Conservation (phyloP, 2,329 filamentous ascomycete genomes). For the Diaporthe batatas region DNA sequence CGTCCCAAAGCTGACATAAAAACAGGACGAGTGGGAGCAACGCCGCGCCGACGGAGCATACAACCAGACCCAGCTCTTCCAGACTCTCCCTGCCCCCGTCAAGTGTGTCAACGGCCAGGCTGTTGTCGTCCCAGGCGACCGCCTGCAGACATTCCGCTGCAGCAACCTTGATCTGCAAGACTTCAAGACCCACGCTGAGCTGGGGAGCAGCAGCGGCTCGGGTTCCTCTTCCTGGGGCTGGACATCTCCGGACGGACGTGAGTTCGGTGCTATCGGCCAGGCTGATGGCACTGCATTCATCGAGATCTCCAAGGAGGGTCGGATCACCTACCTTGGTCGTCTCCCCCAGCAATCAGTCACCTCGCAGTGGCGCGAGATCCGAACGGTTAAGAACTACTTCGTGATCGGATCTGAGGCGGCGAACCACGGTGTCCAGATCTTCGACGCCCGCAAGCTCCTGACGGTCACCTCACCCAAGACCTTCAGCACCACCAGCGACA, state of each 20-base stretch:
- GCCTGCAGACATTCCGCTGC: slow-evolving; percentile 62
- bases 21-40: slow-evolving; percentile 20
- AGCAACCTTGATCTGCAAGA: slow-evolving; percentile 67
- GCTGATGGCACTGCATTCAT: slow-evolving; percentile 63
- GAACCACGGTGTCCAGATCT: slow-evolving; percentile 71
- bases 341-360: slow-evolving; percentile 53
- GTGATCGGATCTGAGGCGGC: slow-evolving; percentile 58
- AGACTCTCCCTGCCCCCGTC: slow-evolving; percentile 17
- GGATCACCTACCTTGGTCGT: slow-evolving; percentile 60
- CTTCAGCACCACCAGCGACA: slow-evolving; percentile 52
- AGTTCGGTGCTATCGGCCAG: slow-evolving; percentile 63
- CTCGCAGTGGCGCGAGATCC: slow-evolving; percentile 57
- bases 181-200: slow-evolving; percentile 65
- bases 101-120: slow-evolving; percentile 32
- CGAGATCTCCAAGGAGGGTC: slow-evolving; percentile 60
- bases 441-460: slow-evolving; percentile 69
- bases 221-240: slow-evolving; percentile 61
- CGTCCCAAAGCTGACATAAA: background rate
- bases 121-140: slow-evolving; percentile 55
- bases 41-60: slow-evolving; percentile 19
- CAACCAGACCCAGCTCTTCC: slow-evolving; percentile 13
- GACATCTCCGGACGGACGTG: slow-evolving; percentile 62
- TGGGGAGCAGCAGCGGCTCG: slow-evolving; percentile 58
- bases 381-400: slow-evolving; percentile 56
- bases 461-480: slow-evolving; percentile 55